Evolutionary conservation across 345 rosid species (phyloP), one percentile per base, ranked within the genome.

Genomic region (Crucihimalaya himalaica): DNA sequence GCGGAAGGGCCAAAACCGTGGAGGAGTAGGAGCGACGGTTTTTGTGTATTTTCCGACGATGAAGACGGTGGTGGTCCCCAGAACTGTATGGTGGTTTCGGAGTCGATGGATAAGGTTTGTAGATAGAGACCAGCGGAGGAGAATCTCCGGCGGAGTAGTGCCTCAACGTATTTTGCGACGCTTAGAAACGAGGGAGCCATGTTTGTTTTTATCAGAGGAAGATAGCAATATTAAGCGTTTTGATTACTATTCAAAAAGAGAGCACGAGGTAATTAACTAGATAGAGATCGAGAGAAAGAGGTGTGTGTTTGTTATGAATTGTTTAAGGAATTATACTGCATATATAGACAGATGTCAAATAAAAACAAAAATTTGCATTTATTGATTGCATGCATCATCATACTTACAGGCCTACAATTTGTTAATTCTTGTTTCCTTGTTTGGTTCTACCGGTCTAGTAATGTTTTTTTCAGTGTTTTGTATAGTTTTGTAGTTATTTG

Each of bases 1-100:
- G 96, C 84, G 16, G 66, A 58, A 5, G 97, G 96, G 12, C 97
- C 98, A 75, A 93, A 93, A 18, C 97, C 98, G 57, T 93, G 98
- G 80, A 93, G 78, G 21, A 91, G 81, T 34, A 93, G 69, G 11
- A 93, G 74, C 2, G 87, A 43, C 0, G 89, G 87, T 51, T 88
- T 87, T 4, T 21, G 16, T 18, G 63, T 15, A 13, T 48, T 39
- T 5, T 28, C 61, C 37, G 42, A 25, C 2, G 56, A 42, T 2
- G 15, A 14, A 1, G 59, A 58, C 18, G 69, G 46, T 18, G 74
- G 66, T n/a, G 98, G 96, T 4, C 81, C 86, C 96, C 97, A 93
- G 76, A 84, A 81, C 20, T 86, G 85, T 79, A 93, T 59, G 34
- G 85, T 80, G 78, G 97, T 93, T n/a, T 84, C 76, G 1, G 75